phyloP scores from a whole-genome alignment of 352 stramenopile species.

The Elongisporangium prolatum region DNA sequence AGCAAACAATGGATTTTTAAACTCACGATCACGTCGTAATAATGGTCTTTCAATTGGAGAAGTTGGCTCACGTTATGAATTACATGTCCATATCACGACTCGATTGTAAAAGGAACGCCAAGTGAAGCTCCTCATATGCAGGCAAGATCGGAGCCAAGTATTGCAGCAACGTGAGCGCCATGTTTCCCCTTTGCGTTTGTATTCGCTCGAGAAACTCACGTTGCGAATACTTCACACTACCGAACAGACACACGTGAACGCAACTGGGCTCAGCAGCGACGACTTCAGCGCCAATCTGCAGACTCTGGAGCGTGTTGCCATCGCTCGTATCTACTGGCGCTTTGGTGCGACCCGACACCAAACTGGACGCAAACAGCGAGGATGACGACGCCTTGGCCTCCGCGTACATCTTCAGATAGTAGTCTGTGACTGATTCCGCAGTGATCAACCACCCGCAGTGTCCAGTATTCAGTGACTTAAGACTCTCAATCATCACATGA shows the following conservation, averaged over 20 bases:
- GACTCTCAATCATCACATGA: slow-evolving; percentile 41
- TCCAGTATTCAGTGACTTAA: slow-evolving; percentile 14
- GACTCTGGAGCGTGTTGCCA: slow-evolving; percentile 33
- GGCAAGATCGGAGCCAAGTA: slow-evolving; percentile 47
- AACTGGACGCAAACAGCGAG: no score
- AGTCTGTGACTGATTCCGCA: slow-evolving; percentile 46
- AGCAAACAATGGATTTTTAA: no score
- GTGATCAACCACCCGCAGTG: slow-evolving; percentile 37
- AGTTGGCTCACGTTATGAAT: no score
- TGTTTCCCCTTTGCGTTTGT: no score
- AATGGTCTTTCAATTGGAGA: no score
- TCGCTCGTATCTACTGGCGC: no score
- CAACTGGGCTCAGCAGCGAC: slow-evolving; percentile 10
- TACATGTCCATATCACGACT: no score
- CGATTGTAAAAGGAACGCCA: no score
- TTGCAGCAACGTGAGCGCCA: slow-evolving; percentile 52
- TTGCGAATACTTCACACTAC: no score
- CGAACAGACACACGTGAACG: slow-evolving; percentile 33
- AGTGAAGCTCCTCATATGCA: slow-evolving; percentile 57
- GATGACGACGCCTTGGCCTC: slow-evolving; percentile 17
- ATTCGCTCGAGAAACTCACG: no score
- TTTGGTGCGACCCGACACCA: no score
- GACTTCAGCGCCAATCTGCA: slow-evolving; percentile 20
- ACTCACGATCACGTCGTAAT: no score
- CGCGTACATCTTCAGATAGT: slow-evolving; percentile 42